Evolutionary conservation across 148 eudicot genomes (phyloP).

Genomic region (Chenopodium suecicum): DNA sequence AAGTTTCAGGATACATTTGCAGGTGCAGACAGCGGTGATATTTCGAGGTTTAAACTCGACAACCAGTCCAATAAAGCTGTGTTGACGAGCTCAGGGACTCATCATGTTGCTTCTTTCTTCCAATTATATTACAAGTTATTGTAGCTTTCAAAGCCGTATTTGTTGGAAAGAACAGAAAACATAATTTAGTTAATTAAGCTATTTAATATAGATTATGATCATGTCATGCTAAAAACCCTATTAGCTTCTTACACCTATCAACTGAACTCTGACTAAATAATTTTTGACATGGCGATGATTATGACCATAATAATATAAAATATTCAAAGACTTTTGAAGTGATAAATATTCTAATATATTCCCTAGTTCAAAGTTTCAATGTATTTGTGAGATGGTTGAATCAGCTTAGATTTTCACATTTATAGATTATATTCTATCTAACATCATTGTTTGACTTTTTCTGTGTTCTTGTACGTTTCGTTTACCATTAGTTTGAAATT

Average conservation of each 20-base stretch:
- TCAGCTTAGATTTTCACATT: not conserved
- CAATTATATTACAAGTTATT: too few species aligned
- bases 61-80: conserved; percentile 87
- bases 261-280: not conserved
- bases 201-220: not conserved
- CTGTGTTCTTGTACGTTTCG: not conserved
- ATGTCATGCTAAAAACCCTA: not conserved
- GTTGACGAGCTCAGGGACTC: conserved; percentile 86
- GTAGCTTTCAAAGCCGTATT: not conserved
- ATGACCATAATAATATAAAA: not conserved
- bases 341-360: not conserved
- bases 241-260: not conserved
- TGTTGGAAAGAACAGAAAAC: too few species aligned
- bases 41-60: conserved; percentile 40
- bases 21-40: conserved; percentile 32
- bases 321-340: not conserved
- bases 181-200: too few species aligned
- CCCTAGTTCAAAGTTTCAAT: not conserved
- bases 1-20: conserved; percentile 33
- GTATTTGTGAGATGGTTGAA: not conserved
- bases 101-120: conserved; percentile 34
- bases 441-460: not conserved
- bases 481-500: not conserved
- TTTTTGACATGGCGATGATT: not conserved
- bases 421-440: not conserved